Evolutionary conservation across 2,329 filamentous ascomycete species (phyloP).

Genomic region (Monilinia laxa): DNA sequence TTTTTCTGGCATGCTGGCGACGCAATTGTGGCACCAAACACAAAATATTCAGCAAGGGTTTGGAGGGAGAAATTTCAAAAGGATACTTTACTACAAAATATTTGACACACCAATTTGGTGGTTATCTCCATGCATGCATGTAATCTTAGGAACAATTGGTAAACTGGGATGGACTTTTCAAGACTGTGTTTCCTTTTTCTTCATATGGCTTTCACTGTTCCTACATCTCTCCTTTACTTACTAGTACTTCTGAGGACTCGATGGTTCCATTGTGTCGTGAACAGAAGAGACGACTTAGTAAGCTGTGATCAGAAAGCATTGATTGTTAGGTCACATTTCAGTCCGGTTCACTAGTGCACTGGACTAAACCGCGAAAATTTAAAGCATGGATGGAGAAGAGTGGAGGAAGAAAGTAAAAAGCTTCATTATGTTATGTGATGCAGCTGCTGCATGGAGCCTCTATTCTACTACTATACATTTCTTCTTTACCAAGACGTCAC

Average conservation of each 20-base stretch:
- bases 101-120: not conserved
- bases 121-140: conserved; percentile 14
- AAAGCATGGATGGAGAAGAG: not conserved
- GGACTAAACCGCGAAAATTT: not conserved
- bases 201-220: conserved; percentile 1
- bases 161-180: conserved; percentile 9
- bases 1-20: not conserved
- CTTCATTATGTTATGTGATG: not conserved
- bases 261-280: not conserved
- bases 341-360: not conserved
- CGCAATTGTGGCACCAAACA: conserved; percentile 12
- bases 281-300: not conserved
- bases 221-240: not conserved
- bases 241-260: not conserved
- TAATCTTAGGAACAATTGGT: conserved; percentile 18
- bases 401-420: not conserved
- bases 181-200: conserved; percentile 13
- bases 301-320: not conserved
- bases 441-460: not conserved
- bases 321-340: not conserved
- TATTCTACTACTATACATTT: not conserved
- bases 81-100: conserved; percentile 6
- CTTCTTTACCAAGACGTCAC: not conserved
- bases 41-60: conserved; percentile 4
- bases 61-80: conserved; percentile 7